phyloP scores from a whole-genome alignment of 257 asterid species.

The Penstemon barbatus region DNA sequence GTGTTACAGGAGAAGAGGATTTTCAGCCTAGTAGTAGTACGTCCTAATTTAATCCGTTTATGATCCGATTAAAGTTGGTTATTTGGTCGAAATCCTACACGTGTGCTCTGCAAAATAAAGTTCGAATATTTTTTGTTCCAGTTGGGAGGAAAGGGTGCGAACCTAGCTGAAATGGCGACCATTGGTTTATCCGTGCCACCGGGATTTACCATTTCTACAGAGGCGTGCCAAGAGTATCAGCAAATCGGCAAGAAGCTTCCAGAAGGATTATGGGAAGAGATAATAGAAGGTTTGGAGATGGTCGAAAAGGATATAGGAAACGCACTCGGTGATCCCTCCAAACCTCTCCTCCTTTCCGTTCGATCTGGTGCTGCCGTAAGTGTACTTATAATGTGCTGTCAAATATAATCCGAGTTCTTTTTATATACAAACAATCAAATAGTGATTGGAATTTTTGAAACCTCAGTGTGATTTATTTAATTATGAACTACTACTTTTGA shows the following conservation, averaged over 20 bases:
- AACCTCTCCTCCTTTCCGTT: constrained; percentile 88
- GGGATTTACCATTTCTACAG: constrained; percentile 93
- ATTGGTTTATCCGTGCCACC: constrained; percentile 96
- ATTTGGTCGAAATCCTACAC: background rate
- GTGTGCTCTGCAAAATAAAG: background rate
- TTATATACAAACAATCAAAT: background rate
- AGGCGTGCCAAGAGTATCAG: constrained; percentile 94
- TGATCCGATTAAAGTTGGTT: background rate
- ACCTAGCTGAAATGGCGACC: constrained; percentile 98
- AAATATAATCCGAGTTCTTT: background rate
- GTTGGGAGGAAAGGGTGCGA: constrained; percentile 99
- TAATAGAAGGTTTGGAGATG: constrained; percentile 57
- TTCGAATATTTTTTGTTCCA: constrained; percentile 19
- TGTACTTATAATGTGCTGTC: background rate
- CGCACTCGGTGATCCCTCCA: constrained; percentile 74
- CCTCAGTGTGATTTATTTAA: too few species aligned
- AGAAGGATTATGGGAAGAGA: constrained; percentile 80
- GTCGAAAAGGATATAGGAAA: constrained; percentile 90
- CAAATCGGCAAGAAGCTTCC: constrained; percentile 67
- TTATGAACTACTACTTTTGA: too few species aligned
- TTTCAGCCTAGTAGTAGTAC: too few species aligned
- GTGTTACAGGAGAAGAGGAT: too few species aligned
- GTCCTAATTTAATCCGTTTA: too few species aligned
- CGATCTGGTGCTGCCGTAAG: constrained; percentile 93
- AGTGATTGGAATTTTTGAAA: background rate